These are phyloP conservation scores for Starmerella geochares DNA, from an alignment of 805 yeast species.

Conservation along the genomic window DNA sequence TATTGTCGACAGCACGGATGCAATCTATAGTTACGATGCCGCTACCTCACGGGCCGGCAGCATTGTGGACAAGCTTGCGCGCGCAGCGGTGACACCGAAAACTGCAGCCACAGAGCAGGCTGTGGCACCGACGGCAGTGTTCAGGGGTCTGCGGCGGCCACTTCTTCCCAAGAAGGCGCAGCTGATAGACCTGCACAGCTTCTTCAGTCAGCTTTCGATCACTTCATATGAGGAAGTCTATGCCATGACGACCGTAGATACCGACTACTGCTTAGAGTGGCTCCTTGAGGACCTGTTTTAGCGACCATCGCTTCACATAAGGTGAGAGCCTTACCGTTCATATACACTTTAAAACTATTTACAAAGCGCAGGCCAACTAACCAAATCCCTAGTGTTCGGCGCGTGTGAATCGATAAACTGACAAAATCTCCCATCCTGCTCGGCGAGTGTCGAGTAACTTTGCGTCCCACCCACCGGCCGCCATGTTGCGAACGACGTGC, in stretches of 20 bases:
- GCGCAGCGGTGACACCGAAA: constrained; percentile 14
- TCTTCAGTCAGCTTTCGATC: constrained; percentile 56
- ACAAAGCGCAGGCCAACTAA: background rate
- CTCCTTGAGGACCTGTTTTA: constrained; percentile 45
- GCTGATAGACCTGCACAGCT: constrained; percentile 41
- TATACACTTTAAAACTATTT: too few relatives aligned
- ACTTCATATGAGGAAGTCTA: constrained; percentile 57
- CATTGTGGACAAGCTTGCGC: constrained; percentile 31
- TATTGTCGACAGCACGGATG: constrained; percentile 56
- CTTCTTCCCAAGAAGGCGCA: constrained; percentile 21
- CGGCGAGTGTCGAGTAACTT: constrained; percentile 52
- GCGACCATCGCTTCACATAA: background rate
- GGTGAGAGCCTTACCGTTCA: too few relatives aligned
- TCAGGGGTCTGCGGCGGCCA: constrained; percentile 22
- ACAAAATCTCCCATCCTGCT: constrained; percentile 93
- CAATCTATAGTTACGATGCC: constrained; percentile 33
- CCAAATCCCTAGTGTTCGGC: background rate
- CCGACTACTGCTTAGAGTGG: constrained; percentile 45
- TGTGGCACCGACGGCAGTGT: constrained; percentile 9
- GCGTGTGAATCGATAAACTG: constrained; percentile 51
- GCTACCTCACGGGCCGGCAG: constrained; percentile 11
- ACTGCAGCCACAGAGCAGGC: constrained; percentile 9
- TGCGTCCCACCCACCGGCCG: constrained; percentile 43
- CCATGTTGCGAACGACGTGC: constrained; percentile 43
- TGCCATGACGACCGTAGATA: constrained; percentile 39